phyloP scores from a whole-genome alignment of 1,139 yeast genomes.

The Waltiozyma sp. region DNA sequence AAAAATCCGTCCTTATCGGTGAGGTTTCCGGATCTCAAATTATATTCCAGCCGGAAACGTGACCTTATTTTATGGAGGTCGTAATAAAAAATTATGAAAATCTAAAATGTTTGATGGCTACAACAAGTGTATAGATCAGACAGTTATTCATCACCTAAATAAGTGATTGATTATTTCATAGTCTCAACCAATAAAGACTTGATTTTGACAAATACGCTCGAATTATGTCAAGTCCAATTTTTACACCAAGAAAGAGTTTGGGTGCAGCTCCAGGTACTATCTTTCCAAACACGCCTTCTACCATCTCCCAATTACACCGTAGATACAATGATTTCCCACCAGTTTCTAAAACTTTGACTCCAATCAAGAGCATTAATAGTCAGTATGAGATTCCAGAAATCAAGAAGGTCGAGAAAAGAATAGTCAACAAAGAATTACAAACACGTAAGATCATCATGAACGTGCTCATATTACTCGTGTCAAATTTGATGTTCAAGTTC shows the following conservation, averaged over 20 bases:
- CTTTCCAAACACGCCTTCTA: neutral
- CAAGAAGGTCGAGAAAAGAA: constrained; percentile 17
- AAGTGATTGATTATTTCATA: no score
- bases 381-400: neutral
- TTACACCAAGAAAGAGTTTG: neutral
- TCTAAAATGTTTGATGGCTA: neutral
- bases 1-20: no score
- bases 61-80: neutral
- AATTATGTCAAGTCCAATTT: neutral
- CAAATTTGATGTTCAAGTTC: constrained; percentile 21
- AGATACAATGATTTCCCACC: neutral
- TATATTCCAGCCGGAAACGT: no score
- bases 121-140: no score
- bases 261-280: neutral
- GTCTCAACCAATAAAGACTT: neutral
- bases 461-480: constrained; percentile 18
- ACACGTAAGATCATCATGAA: constrained; percentile 25
- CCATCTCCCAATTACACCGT: neutral
- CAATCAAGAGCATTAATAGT: neutral
- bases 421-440: constrained; percentile 29
- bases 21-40: no score
- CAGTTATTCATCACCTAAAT: no score
- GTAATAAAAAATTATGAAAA: no score
- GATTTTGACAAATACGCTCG: neutral
- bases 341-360: neutral